Conservation (phyloP, 2,329 filamentous ascomycete species). For the Leptodontidium sp. region DNA sequence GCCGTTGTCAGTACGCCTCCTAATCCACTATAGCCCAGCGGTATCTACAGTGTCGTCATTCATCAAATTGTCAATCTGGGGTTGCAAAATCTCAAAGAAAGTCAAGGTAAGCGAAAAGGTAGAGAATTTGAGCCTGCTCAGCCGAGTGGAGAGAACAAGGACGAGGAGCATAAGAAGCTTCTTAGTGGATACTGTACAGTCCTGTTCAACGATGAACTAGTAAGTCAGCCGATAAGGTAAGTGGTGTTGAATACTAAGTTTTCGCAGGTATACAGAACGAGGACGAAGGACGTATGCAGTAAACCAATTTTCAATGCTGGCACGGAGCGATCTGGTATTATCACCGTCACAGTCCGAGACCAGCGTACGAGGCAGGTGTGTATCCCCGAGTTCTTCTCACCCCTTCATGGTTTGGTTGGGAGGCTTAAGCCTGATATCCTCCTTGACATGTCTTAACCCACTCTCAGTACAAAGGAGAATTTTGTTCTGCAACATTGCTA, state of each 20-base stretch:
- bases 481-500: not conserved
- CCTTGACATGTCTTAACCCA: not conserved
- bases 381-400: not conserved
- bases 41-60: conserved; percentile 83
- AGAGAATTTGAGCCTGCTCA: conserved; percentile 90
- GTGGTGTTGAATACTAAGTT: conserved; percentile 28
- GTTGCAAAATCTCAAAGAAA: conserved; percentile 89
- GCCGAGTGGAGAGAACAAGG: conserved; percentile 82
- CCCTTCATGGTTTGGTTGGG: not conserved
- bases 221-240: conserved; percentile 47
- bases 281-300: conserved; percentile 90
- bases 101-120: conserved; percentile 80
- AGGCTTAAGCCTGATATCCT: not conserved
- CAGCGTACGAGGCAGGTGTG: conserved; percentile 72
- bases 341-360: conserved; percentile 90
- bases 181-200: conserved; percentile 96
- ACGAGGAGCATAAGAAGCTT: conserved; percentile 80
- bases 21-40: conserved; percentile 95
- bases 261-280: conserved; percentile 80
- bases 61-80: conserved; percentile 97
- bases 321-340: conserved; percentile 87
- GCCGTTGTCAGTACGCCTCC: conserved; percentile 90
- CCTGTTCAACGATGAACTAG: conserved; percentile 83
- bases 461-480: not conserved
- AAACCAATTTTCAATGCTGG: conserved; percentile 98